Evolutionary conservation across 1,284 basidiomycete species (phyloP), one percentile per base, ranked within the genome.

Genomic region (Ganoderma meredithae): DNA sequence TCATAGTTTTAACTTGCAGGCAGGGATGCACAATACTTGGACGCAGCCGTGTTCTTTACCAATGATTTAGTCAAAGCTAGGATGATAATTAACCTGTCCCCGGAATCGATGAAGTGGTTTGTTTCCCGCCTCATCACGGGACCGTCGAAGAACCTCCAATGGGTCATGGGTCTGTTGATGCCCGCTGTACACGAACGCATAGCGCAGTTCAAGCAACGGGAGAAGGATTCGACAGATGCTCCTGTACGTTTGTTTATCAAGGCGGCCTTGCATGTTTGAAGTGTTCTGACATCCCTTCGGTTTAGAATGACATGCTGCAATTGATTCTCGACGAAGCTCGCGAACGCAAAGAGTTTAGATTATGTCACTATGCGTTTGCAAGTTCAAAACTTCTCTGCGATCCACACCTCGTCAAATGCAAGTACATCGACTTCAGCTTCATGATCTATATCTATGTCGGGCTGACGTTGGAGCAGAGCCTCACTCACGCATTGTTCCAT

Each of bases 401-500:
- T 79, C n/a, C 79, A 79, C 66, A 79, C 80, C 1, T 75, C 77
- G 13, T 77, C 79, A 0, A 75, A 47, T 49, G 80, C 79, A 60
- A 17, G 75, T 61, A 3, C 8, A 22, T 13, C 22, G 19, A 8
- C 0, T 13, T 49, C 12, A 33, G 0, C 15, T 13, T 25, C 3
- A 17, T 4, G n/a, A 13, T n/a, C n/a, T n/a, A n/a, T n/a, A 12
- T 49, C 22, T 49, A 6, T 25, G 1, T 1, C 44, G 3, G 31
- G 22, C 33, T 41, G 43, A 27, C 33, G 1, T 36, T 2, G n/a
- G 19, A 19, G 3, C 62, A 84, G 82, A 78, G 75, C 10, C 77
- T 83, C 47, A 79, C 79, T 0, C 77, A 81, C 56, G 78, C 79
- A 0, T 64, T 88, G 8, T 83, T 77, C 64, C 75, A 84, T 56